Base-by-base conservation (phyloP, 2,329 filamentous ascomycete species). In the Calonectria henricotiae region DNA sequence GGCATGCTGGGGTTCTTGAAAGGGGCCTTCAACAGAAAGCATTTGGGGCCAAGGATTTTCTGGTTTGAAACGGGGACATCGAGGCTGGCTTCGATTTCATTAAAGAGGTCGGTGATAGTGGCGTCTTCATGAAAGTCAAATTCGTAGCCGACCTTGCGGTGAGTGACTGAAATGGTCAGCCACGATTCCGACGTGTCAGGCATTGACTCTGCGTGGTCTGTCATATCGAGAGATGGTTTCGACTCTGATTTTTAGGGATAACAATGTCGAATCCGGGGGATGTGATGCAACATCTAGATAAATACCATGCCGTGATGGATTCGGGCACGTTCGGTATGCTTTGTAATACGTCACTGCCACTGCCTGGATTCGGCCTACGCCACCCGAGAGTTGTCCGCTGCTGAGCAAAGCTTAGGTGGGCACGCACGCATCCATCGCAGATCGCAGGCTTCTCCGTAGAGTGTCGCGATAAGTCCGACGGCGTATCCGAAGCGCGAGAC, bases 41-140 rank as follows among this genome's bases (percentile, higher is more conserved):
- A 83, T 78, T 92, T 93, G 47, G 91, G 86, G 15, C 90, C 86
- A 73, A 94, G 86, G 79, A 93, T 87, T 79, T 94, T 94, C 78
- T 94, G 92, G 80, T 93, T 90, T 11, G 85, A 79, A 41, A 83
- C 70, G 0, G 92, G 91, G 65, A 94, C 89, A 61, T 85, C 86
- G 64, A 93, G 86, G 3, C 82, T 80, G 49, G 83, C 79, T 67
- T 88, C 84, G 74, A 94, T 89, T 71, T 87, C 84, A 61, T 85
- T 80, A 51, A 90, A 91, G 43, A 94, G 88, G 75, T 93, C 90
- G 66, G 82, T 75, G 51, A 90, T 82, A 6, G 86, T 89, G 20
- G 86, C 85, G 69, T 85, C 82, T 15, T 82, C 74, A 8, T 82
- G 79, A 62, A 89, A 83, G 6, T 81, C 76, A 67, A 88, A 80